Percentiles rank a stretch among this genome's conserved stretches.
These are phyloP conservation scores for Pouteria campechiana DNA, from an alignment of 179 eudicot species.

Conservation along the genomic window DNA sequence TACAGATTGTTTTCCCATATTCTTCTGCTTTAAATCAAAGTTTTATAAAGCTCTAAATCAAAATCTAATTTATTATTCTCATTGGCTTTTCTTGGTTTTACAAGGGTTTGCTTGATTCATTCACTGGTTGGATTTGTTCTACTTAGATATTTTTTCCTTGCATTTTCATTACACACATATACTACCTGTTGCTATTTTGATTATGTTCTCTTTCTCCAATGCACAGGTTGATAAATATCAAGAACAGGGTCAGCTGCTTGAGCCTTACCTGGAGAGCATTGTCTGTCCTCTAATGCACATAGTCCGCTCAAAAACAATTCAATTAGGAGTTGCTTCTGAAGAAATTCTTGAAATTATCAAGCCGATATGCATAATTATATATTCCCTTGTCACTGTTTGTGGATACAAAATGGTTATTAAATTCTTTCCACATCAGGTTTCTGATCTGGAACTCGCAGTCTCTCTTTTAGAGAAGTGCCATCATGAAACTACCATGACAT, in stretches of 20 bases:
- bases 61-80: no score
- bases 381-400: slow-evolving; percentile 90
- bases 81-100: no score
- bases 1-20: no score
- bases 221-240: slow-evolving; percentile 91
- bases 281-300: slow-evolving; percentile 81
- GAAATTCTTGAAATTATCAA: slow-evolving; percentile 67
- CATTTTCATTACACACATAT: no score
- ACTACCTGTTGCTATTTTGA: background rate
- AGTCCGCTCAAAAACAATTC: slow-evolving; percentile 54
- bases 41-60: no score
- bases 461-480: slow-evolving; percentile 87
- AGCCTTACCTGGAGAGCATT: slow-evolving; percentile 91
- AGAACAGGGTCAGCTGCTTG: slow-evolving; percentile 84
- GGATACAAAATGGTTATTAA: slow-evolving; percentile 87
- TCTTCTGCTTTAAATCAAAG: no score
- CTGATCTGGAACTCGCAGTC: slow-evolving; percentile 91
- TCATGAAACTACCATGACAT: slow-evolving; percentile 26
- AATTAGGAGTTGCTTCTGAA: slow-evolving; percentile 47
- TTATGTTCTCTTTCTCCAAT: background rate
- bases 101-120: no score
- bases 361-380: slow-evolving; percentile 66
- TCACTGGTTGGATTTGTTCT: no score
- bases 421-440: slow-evolving; percentile 97
- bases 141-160: no score